phyloP scores from a whole-genome alignment of 2,329 filamentous ascomycete genomes.

The Monilinia polystroma region DNA sequence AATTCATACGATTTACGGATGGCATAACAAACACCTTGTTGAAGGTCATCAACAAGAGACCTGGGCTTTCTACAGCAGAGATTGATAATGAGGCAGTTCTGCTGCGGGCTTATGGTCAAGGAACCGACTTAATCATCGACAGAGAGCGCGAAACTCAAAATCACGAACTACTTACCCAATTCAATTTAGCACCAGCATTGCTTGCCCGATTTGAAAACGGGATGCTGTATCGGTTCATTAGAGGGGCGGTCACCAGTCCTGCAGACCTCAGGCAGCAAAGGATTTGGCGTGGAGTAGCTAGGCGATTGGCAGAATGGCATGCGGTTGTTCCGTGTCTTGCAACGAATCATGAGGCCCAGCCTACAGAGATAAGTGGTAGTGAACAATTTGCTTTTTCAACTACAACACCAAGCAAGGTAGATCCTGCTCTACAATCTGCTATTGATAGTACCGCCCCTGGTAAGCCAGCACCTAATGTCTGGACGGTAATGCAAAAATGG shows the following conservation, averaged over 20 bases:
- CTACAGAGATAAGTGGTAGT: conserved; percentile 44
- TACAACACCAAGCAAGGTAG: conserved; percentile 39
- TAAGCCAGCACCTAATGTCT: conserved; percentile 80
- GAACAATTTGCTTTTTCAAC: conserved; percentile 35
- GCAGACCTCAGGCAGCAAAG: conserved; percentile 73
- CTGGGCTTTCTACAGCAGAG: conserved; percentile 70
- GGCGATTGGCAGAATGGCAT: conserved; percentile 89
- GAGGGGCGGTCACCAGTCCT: conserved; percentile 75
- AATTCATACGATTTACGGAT: conserved; percentile 91
- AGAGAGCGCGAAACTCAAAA: conserved; percentile 77
- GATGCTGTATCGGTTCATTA: conserved; percentile 89
- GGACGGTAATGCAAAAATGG: conserved; percentile 97
- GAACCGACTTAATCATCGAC: conserved; percentile 93
- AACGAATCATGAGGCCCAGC: conserved; percentile 34
- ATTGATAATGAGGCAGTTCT: conserved; percentile 83
- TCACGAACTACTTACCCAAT: conserved; percentile 82
- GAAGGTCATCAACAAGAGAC: conserved; percentile 69
- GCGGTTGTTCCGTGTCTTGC: conserved; percentile 63
- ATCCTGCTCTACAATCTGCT: conserved; percentile 44
- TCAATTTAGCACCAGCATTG: conserved; percentile 80
- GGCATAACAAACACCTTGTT: conserved; percentile 95
- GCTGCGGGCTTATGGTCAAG: conserved; percentile 89
- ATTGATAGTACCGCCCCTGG: conserved; percentile 58
- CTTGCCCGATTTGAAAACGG: conserved; percentile 94
- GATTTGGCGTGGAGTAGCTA: conserved; percentile 81